Conservation (phyloP, 2,329 filamentous ascomycete genomes). For the Cryphonectria carpinicola region DNA sequence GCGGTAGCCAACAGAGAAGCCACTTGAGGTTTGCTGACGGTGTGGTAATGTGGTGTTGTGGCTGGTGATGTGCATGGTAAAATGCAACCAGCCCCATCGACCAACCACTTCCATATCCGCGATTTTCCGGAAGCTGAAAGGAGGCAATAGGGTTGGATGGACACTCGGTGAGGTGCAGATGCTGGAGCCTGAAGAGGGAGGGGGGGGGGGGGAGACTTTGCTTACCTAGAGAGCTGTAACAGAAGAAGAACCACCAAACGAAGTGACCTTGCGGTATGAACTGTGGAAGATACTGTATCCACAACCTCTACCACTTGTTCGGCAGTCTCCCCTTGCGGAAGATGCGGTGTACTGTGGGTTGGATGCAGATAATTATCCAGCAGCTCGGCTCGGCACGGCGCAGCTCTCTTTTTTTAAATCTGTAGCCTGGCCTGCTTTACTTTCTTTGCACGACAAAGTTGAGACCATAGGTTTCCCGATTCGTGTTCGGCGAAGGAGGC, state of each 20-base stretch:
- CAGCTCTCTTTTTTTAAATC: not conserved
- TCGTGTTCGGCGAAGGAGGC: constrained; percentile 27
- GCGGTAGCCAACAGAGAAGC: not conserved
- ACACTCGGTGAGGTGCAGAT: not conserved
- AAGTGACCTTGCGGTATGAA: not conserved
- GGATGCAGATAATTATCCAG: not conserved
- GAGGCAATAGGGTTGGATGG: not conserved
- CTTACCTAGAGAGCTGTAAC: not conserved
- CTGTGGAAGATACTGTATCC: not conserved
- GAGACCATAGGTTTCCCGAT: constrained; percentile 13
- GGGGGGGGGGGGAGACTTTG: no score
- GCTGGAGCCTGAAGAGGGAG: not conserved
- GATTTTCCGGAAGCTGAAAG: not conserved
- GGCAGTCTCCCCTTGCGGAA: not conserved
- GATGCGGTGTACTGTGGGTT: not conserved
- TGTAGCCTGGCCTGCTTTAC: not conserved
- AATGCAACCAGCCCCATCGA: not conserved
- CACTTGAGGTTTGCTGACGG: not conserved
- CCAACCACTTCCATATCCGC: not conserved
- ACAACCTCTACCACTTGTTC: not conserved
- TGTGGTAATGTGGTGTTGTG: not conserved
- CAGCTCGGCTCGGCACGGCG: not conserved
- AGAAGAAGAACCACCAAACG: not conserved
- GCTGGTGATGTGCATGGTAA: not conserved
- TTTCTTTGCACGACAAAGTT: not conserved